A percentile compares a stretch with the other conserved stretches of the same genome.
These are phyloP conservation scores for Aspergillus udagawae DNA, from an alignment of 2,329 filamentous ascomycete genomes.

Conservation along the genomic window DNA sequence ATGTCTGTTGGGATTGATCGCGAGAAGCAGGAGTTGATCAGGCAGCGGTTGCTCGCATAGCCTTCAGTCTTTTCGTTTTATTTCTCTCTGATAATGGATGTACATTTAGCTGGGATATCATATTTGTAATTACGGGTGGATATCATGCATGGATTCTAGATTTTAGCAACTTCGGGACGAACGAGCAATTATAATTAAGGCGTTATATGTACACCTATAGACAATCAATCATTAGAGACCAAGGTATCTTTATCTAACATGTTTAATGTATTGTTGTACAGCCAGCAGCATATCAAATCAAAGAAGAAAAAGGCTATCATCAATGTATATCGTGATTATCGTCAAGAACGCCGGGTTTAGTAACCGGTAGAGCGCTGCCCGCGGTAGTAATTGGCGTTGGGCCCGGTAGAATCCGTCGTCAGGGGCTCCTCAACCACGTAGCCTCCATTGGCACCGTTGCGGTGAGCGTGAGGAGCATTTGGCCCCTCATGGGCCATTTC, in stretches of 20 bases:
- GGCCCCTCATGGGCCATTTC: conserved; percentile 18
- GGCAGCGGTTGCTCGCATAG: conserved; percentile 23
- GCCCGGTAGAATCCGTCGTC: conserved; percentile 35
- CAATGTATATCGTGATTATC: not conserved
- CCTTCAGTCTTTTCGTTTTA: conserved; percentile 1
- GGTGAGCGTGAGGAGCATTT: conserved; percentile 6
- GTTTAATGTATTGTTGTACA: not conserved
- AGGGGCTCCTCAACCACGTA: conserved; percentile 34
- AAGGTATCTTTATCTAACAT: not conserved
- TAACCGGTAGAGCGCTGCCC: conserved; percentile 18
- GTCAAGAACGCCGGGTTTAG: not conserved
- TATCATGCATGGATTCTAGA: not conserved
- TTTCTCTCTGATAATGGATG: not conserved
- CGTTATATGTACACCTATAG: not conserved
- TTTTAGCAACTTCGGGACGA: not conserved
- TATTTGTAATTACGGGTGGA: not conserved
- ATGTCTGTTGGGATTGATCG: conserved; percentile 56
- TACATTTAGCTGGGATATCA: not conserved
- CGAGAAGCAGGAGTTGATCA: conserved; percentile 39
- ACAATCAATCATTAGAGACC: not conserved
- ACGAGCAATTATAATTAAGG: not conserved
- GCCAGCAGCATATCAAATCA: not conserved
- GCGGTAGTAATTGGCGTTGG: conserved; percentile 28
- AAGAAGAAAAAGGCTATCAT: not conserved
- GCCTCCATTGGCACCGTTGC: not conserved